phyloP scores from a whole-genome alignment of 2,329 filamentous ascomycete species.

The Fusarium temperatum region DNA sequence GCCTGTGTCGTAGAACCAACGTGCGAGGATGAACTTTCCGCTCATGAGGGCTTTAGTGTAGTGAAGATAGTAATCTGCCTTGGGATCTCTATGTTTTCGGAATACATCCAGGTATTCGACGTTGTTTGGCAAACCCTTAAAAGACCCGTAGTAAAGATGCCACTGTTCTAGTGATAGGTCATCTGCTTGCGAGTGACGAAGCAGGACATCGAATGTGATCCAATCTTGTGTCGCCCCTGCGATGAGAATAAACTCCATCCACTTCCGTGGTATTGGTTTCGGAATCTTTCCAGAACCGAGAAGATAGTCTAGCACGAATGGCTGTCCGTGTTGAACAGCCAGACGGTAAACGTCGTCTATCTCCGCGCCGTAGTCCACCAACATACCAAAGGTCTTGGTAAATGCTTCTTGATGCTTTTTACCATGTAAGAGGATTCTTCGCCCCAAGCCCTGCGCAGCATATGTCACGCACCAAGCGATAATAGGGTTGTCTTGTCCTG shows the following conservation, averaged over 20 bases:
- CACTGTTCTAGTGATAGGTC: rapidly evolving
- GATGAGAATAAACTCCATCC: background rate
- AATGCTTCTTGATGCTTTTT: background rate
- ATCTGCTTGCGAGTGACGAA: background rate
- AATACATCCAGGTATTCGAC: background rate
- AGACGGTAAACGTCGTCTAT: background rate
- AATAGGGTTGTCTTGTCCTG: background rate
- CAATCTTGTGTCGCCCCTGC: background rate
- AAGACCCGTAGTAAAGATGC: background rate
- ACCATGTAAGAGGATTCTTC: rapidly evolving
- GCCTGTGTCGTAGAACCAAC: background rate
- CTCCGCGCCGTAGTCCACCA: background rate
- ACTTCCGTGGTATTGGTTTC: background rate
- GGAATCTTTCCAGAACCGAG: background rate
- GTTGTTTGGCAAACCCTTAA: rapidly evolving
- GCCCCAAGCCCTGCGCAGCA: background rate
- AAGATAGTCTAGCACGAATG: background rate
- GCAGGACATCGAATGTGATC: background rate
- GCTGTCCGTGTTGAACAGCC: background rate
- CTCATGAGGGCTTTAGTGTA: background rate
- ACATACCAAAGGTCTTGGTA: background rate
- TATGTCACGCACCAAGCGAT: background rate
- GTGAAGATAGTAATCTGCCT: background rate
- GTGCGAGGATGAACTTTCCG: background rate
- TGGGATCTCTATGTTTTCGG: background rate